A percentile compares a stretch with the other conserved stretches of the same genome.
Evolutionary conservation across 2,329 filamentous ascomycete genomes (phyloP).

Genomic region (Fusarium albidum): DNA sequence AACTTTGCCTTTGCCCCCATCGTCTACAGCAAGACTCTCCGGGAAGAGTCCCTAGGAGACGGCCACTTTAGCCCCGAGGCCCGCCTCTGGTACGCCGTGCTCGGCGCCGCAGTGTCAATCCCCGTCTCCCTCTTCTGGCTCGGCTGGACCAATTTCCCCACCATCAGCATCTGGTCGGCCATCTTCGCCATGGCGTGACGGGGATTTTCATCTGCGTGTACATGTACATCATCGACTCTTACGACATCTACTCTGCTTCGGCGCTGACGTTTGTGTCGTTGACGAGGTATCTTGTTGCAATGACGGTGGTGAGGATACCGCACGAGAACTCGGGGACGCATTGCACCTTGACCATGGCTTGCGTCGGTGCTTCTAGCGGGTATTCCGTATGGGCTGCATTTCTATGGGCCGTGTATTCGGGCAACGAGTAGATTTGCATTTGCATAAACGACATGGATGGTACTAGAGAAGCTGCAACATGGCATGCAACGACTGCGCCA

Average conservation of each 20-base stretch:
- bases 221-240: slow-evolving; percentile 49
- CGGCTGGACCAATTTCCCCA: slow-evolving; percentile 54
- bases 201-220: slow-evolving; percentile 42
- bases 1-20: slow-evolving; percentile 45
- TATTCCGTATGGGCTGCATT: slow-evolving; percentile 42
- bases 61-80: slow-evolving; percentile 47
- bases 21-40: slow-evolving; percentile 43
- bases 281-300: slow-evolving; percentile 43
- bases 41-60: slow-evolving; percentile 31
- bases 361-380: slow-evolving; percentile 41
- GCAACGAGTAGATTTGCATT: slow-evolving; percentile 35
- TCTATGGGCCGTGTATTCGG: slow-evolving; percentile 32
- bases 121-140: slow-evolving; percentile 60
- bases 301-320: slow-evolving; percentile 46
- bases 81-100: slow-evolving; percentile 53
- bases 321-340: slow-evolving; percentile 45
- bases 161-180: slow-evolving; percentile 54
- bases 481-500: slow-evolving; percentile 38
- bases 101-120: slow-evolving; percentile 51
- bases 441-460: too few relatives aligned
- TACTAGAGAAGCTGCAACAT: slow-evolving; percentile 12
- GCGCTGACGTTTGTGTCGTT: slow-evolving; percentile 44
- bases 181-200: slow-evolving; percentile 54
- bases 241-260: slow-evolving; percentile 45
- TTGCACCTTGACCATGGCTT: slow-evolving; percentile 45